phyloP scores from a whole-genome alignment of 768 basidiomycete genomes.

The Pleurotus pulmonarius region DNA sequence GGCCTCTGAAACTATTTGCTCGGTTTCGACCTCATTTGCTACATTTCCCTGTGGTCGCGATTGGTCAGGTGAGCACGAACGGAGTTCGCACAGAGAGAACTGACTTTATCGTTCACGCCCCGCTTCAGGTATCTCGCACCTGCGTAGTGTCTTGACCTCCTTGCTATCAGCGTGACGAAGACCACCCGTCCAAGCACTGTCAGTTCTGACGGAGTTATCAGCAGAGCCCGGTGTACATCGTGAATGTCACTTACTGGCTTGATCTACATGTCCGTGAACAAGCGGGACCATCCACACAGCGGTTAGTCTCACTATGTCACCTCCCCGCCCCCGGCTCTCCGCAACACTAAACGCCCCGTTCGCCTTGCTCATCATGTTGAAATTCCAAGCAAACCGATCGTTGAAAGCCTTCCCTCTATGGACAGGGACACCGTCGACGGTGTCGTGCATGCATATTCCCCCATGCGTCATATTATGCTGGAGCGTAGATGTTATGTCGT shows the following conservation, averaged over 20 bases:
- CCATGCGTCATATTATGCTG: conserved; percentile 43
- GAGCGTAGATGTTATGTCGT: conserved; percentile 94
- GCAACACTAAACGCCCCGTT: conserved; percentile 41
- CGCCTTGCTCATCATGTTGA: conserved; percentile 63
- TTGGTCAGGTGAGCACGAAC: conserved; percentile 47
- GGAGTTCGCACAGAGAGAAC: neutral
- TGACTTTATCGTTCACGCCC: conserved; percentile 90
- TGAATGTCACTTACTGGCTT: conserved; percentile 72
- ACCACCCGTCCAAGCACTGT: conserved; percentile 87
- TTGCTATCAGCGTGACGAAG: conserved; percentile 90
- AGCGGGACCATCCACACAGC: conserved; percentile 88
- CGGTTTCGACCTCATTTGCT: conserved; percentile 93
- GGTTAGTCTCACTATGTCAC: conserved; percentile 13
- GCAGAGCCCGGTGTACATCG: conserved; percentile 48
- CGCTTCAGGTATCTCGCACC: conserved; percentile 93
- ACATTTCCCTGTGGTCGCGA: conserved; percentile 31
- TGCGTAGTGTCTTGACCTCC: conserved; percentile 91
- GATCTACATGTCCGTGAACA: conserved; percentile 95
- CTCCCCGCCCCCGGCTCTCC: neutral
- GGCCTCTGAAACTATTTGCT: conserved; percentile 93
- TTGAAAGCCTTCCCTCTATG: conserved; percentile 54
- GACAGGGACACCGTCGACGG: neutral
- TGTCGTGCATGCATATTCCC: conserved; percentile 40
- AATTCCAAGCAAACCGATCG: conserved; percentile 94
- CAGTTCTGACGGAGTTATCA: conserved; percentile 56